Conservation (phyloP, 2,329 filamentous ascomycete genomes). For the Rhexocercosporidium sp. region DNA sequence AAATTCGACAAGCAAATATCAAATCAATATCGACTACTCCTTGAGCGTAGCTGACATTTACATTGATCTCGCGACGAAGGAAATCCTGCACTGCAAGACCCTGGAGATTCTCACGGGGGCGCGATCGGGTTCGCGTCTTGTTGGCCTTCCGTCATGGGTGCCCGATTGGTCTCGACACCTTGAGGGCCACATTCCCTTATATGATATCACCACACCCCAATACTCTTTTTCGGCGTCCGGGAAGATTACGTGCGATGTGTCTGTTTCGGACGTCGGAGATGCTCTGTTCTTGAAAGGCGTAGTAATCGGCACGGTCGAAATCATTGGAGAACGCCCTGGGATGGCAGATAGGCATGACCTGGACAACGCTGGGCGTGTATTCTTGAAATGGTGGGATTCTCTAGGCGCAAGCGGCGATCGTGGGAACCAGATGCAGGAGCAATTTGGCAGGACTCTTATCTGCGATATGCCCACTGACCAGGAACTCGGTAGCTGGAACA, state of each 20-base stretch:
- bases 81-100: not conserved
- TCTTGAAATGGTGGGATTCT: not conserved
- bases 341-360: not conserved
- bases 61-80: not conserved
- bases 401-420: not conserved
- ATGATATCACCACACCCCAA: not conserved
- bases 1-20: not conserved
- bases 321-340: not conserved
- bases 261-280: not conserved
- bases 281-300: not conserved
- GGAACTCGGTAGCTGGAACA: not conserved
- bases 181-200: not conserved
- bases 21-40: not conserved
- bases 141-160: not conserved
- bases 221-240: not conserved
- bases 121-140: not conserved
- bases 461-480: not conserved
- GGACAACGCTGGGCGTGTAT: not conserved
- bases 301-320: not conserved
- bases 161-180: not conserved
- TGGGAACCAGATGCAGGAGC: not conserved
- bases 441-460: not conserved
- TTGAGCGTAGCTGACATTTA: not conserved
- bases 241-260: not conserved
- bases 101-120: conserved; percentile 2